Evolutionary conservation across 371 early-diverging fungal genomes (phyloP), one percentile per base, ranked within the genome.

Genomic region (Mucor racemosus): DNA sequence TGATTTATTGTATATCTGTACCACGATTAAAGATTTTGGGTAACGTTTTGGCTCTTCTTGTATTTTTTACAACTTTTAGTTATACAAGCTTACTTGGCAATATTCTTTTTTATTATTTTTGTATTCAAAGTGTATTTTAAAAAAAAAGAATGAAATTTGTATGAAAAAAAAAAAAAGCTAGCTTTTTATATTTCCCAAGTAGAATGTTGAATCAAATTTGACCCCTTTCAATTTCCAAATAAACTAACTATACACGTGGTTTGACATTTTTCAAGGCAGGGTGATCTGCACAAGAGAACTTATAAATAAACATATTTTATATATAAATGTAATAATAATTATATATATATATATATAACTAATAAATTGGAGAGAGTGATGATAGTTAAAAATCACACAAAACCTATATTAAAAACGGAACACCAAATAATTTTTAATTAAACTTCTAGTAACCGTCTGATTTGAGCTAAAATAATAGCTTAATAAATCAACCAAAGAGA

Each of bases 11-110:
- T 38, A 38, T 38, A 11, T 38, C 38, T 53, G 53, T 53, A 31
- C 31, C 26, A 53, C 53, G 26, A 21, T 31, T 26, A 5, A 31
- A 53, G 31, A 53, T 53, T 26, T 53, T 53, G 53, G 53, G 53
- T 53, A 53, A 53, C 53, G 26, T 21, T 53, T 53, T n/a, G n/a
- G n/a, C n/a, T n/a, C n/a, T n/a, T n/a, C n/a, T n/a, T 21, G 26
- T 11, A 26, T 53, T 11, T 11, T 50, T 9, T 21, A 11, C 53
- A 53, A 31, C 9, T 31, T 26, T 5, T 19, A 4, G 53, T 53
- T 53, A 26, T 53, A 53, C 53, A 53, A 14, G 53, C 53, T 13
- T 53, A 26, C 53, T 53, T 53, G 53, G 53, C 53, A 53, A 53
- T 26, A 38, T 11, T 38, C n/a, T 38, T 38, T 38, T 11, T 38